Percentiles rank a stretch among this genome's conserved stretches.
These are phyloP conservation scores for Kuraishia borneana DNA, from an alignment of 805 yeast genomes.

Conservation along the genomic window DNA sequence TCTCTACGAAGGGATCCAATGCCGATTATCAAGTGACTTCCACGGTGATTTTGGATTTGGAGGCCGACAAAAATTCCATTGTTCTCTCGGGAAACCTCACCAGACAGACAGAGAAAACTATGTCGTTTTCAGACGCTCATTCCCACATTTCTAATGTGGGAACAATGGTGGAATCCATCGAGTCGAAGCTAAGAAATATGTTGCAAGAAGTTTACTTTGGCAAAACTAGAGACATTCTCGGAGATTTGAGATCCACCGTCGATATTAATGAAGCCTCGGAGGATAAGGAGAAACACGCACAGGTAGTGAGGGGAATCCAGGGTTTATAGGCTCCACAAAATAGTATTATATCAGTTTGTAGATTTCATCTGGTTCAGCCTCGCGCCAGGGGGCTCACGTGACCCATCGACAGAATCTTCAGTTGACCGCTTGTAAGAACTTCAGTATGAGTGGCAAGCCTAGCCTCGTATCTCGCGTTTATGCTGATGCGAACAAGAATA, in stretches of 20 bases:
- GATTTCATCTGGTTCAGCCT: too few relatives aligned
- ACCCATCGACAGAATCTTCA: too few relatives aligned
- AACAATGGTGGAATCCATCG: constrained; percentile 75
- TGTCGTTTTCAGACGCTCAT: constrained; percentile 34
- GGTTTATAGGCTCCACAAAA: constrained; percentile 27
- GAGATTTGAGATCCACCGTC: constrained; percentile 45
- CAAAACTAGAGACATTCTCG: constrained; percentile 80
- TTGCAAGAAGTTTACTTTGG: constrained; percentile 93
- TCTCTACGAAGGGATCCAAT: constrained; percentile 23
- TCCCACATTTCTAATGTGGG: constrained; percentile 86
- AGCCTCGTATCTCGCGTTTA: constrained; percentile 38
- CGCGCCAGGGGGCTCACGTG: too few relatives aligned
- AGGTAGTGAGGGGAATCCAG: constrained; percentile 26
- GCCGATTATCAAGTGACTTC: constrained; percentile 68
- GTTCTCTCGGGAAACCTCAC: constrained; percentile 75
- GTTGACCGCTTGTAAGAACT: not conserved
- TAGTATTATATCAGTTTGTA: not conserved
- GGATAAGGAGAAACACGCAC: constrained; percentile 27
- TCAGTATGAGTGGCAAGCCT: not conserved
- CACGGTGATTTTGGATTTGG: constrained; percentile 72
- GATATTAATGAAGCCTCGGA: constrained; percentile 21
- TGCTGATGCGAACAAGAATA: constrained; percentile 57
- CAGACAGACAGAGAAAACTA: constrained; percentile 60
- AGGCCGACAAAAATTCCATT: constrained; percentile 16
- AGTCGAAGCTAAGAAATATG: constrained; percentile 74